phyloP scores from a whole-genome alignment of 106 monocot genomes.

The Dendrobium nobile region DNA sequence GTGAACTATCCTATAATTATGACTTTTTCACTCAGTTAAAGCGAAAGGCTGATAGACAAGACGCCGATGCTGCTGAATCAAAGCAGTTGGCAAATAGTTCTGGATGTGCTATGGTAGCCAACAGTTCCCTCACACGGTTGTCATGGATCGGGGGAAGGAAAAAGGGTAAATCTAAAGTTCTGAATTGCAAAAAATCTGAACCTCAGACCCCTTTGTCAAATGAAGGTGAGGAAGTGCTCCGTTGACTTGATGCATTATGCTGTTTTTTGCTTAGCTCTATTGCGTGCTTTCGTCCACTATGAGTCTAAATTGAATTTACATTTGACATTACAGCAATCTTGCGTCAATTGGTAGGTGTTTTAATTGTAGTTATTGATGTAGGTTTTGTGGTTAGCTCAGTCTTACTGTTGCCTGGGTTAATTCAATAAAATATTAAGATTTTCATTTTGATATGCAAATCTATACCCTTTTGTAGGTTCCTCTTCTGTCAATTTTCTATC shows the following conservation, averaged over 20 bases:
- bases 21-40: conserved; percentile 45
- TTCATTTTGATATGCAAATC: not conserved
- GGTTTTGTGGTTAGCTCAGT: not conserved
- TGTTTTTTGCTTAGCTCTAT: not conserved
- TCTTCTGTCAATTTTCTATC: conserved; percentile 50
- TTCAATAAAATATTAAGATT: not conserved
- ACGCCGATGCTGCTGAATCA: conserved; percentile 53
- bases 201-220: conserved; percentile 67
- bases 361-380: not conserved
- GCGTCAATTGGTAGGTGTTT: not conserved
- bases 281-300: not conserved
- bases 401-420: not conserved
- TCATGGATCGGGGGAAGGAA: conserved; percentile 53
- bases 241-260: not conserved
- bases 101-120: conserved; percentile 43
- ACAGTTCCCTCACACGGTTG: conserved; percentile 52
- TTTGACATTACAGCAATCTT: not conserved
- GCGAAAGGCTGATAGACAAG: conserved; percentile 47
- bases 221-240: conserved; percentile 28
- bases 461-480: conserved; percentile 46
- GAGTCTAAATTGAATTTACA: not conserved
- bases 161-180: conserved; percentile 28
- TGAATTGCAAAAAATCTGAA: conserved; percentile 35
- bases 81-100: conserved; percentile 55
- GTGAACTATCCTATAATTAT: not conserved